These are phyloP conservation scores for Aspergillus saccharolyticus DNA, from an alignment of 495 filamentous ascomycete species.

Conservation along the genomic window DNA sequence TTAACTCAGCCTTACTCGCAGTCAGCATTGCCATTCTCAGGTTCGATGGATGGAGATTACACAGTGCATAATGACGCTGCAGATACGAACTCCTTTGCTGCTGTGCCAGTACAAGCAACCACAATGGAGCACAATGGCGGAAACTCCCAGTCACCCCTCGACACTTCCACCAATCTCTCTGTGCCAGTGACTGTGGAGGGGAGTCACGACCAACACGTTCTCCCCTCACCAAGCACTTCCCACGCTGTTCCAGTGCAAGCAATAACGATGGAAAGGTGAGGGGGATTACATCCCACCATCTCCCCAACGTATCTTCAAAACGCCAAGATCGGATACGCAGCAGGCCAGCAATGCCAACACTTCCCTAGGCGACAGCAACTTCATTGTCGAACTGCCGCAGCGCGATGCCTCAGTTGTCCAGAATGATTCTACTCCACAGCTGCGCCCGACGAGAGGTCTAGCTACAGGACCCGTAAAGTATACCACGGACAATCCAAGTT, in stretches of 20 bases:
- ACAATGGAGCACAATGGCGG: not conserved
- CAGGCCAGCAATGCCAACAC: not conserved
- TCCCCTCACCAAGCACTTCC: too few species aligned
- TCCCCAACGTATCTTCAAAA: too few species aligned
- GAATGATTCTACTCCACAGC: not conserved
- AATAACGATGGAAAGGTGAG: too few species aligned
- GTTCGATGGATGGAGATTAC: not conserved
- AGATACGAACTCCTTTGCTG: not conserved
- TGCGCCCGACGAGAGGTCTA: not conserved
- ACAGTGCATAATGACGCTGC: not conserved
- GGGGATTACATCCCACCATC: too few species aligned
- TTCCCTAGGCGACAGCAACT: not conserved
- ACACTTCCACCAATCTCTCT: not conserved
- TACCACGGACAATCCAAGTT: not conserved
- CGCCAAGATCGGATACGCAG: not conserved
- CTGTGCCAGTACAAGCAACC: not conserved
- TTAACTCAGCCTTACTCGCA: not conserved
- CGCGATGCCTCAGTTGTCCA: not conserved
- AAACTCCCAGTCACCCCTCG: not conserved
- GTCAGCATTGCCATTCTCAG: not conserved
- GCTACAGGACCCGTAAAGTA: constrained; percentile 2
- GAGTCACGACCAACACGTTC: too few species aligned
- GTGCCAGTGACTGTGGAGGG: not conserved
- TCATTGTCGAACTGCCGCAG: not conserved
- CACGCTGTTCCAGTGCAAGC: too few species aligned